A percentile compares a stretch with the other conserved stretches of the same genome.
Evolutionary conservation across 2,329 filamentous ascomycete genomes (phyloP).

Genomic region (Pyrenophora graminea): DNA sequence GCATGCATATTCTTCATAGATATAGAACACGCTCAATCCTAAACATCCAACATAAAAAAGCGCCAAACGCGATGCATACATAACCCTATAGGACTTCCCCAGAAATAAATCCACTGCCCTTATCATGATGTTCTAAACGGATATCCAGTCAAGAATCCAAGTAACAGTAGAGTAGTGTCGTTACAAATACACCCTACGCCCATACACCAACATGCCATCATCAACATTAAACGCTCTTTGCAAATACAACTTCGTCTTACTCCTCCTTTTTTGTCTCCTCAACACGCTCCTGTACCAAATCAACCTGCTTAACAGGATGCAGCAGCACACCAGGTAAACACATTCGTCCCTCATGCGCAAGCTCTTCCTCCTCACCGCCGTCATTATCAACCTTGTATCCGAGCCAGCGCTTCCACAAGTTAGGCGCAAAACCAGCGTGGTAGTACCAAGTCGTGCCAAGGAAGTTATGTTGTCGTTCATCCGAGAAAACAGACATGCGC

Average conservation of each 20-base stretch:
- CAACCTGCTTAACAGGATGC: conserved; percentile 57
- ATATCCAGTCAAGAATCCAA: no score
- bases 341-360: conserved; percentile 54
- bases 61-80: no score
- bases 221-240: no score
- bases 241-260: background rate
- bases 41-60: no score
- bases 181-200: no score
- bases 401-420: conserved; percentile 61
- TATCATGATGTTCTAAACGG: no score
- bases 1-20: no score
- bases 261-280: background rate
- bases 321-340: conserved; percentile 54
- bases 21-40: no score
- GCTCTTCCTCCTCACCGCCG: conserved; percentile 52
- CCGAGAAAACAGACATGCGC: conserved; percentile 54
- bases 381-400: conserved; percentile 58
- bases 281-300: conserved; percentile 50
- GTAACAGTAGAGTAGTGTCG: no score
- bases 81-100: no score
- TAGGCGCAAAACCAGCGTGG: conserved; percentile 56
- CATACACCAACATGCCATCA: no score
- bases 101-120: background rate
- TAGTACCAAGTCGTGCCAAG: conserved; percentile 60
- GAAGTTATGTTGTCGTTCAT: conserved; percentile 60